Percentiles rank a stretch among this genome's conserved stretches.
phyloP scores from a whole-genome alignment of 805 yeast species.

The Nakazawaea pomicola region DNA sequence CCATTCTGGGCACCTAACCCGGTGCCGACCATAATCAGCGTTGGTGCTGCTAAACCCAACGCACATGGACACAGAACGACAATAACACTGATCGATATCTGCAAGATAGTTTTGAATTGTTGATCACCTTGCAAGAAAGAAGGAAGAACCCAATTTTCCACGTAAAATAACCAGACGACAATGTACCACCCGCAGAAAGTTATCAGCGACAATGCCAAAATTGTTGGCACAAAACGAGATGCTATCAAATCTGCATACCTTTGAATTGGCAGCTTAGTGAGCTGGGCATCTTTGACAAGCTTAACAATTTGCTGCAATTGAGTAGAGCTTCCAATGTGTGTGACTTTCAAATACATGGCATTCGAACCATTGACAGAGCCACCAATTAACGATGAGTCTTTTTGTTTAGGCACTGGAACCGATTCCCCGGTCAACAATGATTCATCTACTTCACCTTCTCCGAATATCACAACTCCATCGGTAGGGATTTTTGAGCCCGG shows the following conservation, averaged over 20 bases:
- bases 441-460: conserved; percentile 83
- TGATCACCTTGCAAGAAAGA: conserved; percentile 19
- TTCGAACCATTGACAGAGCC: conserved; percentile 88
- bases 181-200: conserved; percentile 67
- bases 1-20: conserved; percentile 93
- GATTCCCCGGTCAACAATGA: conserved; percentile 92
- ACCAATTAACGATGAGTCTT: conserved; percentile 69
- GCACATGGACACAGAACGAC: conserved; percentile 99
- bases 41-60: conserved; percentile 94
- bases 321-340: conserved; percentile 75
- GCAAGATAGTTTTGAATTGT: conserved; percentile 36
- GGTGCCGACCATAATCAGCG: conserved; percentile 98
- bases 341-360: conserved; percentile 61
- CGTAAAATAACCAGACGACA: conserved; percentile 25
- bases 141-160: conserved; percentile 18
- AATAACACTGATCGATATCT: conserved; percentile 83
- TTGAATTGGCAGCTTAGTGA: conserved; percentile 86
- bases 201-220: conserved; percentile 51
- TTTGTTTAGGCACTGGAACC: conserved; percentile 58
- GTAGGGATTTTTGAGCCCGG: conserved; percentile 92
- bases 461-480: conserved; percentile 78
- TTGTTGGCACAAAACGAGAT: conserved; percentile 76
- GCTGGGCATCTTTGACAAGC: conserved; percentile 85
- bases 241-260: conserved; percentile 82
- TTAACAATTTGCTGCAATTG: conserved; percentile 83